phyloP scores from a whole-genome alignment of 768 basidiomycete species.

The Auriscalpium orientale region DNA sequence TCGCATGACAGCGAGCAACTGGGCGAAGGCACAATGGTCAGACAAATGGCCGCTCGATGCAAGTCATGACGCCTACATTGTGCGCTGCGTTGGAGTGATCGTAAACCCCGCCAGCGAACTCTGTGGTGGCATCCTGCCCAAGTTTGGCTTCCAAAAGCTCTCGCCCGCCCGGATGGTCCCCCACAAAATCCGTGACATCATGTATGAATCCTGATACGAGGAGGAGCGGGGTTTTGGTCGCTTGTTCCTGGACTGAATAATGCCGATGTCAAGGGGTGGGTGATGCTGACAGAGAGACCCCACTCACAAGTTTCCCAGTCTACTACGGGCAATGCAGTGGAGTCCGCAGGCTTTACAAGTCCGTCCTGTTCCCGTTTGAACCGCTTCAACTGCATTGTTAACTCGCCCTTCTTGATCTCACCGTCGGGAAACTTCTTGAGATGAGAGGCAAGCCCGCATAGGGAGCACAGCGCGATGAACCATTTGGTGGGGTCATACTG shows the following conservation, averaged over 20 bases:
- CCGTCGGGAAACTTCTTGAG: slow-evolving; percentile 82
- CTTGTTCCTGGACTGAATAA: slow-evolving; percentile 54
- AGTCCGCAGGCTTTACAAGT: slow-evolving; percentile 54
- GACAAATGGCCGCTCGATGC: not conserved
- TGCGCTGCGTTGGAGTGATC: slow-evolving; percentile 79
- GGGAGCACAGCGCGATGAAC: slow-evolving; percentile 67
- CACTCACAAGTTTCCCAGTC: slow-evolving; percentile 75
- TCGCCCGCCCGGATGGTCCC: slow-evolving; percentile 76
- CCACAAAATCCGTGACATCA: slow-evolving; percentile 66
- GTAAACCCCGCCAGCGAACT: slow-evolving; percentile 83
- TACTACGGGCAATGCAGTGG: slow-evolving; percentile 60
- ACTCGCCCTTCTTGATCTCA: slow-evolving; percentile 75
- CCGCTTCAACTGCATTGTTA: slow-evolving; percentile 78
- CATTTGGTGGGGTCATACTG: slow-evolving; percentile 66
- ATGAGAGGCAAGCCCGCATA: slow-evolving; percentile 68
- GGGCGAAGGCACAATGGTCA: not conserved
- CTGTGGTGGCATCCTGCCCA: slow-evolving; percentile 78
- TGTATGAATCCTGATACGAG: slow-evolving; percentile 84
- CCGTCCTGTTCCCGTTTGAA: slow-evolving; percentile 57
- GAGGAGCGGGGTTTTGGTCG: slow-evolving; percentile 56
- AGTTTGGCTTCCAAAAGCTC: slow-evolving; percentile 46
- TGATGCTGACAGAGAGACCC: not conserved
- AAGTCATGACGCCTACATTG: slow-evolving; percentile 36
- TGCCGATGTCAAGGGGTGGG: not conserved
- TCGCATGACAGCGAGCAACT: slow-evolving; percentile 73